Conservation (phyloP, 352 stramenopile species). For the Phytophthora agathidicida region DNA sequence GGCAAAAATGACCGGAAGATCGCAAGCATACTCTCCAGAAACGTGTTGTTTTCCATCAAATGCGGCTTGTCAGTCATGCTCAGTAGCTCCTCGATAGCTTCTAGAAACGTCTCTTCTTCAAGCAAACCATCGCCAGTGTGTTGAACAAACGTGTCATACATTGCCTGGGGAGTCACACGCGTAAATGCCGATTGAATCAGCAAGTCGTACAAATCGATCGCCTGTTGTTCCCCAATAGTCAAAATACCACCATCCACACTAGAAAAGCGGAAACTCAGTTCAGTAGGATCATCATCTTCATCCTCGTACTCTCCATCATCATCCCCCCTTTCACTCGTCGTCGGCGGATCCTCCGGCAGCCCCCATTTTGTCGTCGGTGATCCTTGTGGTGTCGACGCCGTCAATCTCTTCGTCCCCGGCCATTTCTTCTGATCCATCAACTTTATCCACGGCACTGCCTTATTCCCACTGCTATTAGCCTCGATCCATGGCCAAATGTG, state of each 20-base stretch:
- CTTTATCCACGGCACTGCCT: slow-evolving; percentile 72
- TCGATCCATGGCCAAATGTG: slow-evolving; percentile 76
- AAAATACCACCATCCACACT: slow-evolving; percentile 65
- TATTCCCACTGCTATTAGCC: slow-evolving; percentile 36
- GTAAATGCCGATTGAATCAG: slow-evolving; percentile 75
- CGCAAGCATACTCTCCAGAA: slow-evolving; percentile 77
- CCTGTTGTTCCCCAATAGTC: slow-evolving; percentile 64
- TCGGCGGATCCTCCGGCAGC: slow-evolving; percentile 15
- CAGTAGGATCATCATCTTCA: slow-evolving; percentile 17
- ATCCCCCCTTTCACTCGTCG: slow-evolving; percentile 18
- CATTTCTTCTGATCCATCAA: slow-evolving; percentile 74
- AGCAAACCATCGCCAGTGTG: slow-evolving; percentile 83
- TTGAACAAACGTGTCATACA: slow-evolving; percentile 89
- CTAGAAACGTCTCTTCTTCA: slow-evolving; percentile 85
- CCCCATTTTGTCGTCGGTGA: slow-evolving; percentile 35
- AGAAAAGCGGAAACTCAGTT: slow-evolving; percentile 75
- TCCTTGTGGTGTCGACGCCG: slow-evolving; percentile 19
- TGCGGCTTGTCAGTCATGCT: slow-evolving; percentile 77
- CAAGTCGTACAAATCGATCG: slow-evolving; percentile 64
- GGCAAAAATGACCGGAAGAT: slow-evolving; percentile 80
- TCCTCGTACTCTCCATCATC: slow-evolving; percentile 33
- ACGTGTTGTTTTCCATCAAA: slow-evolving; percentile 78
- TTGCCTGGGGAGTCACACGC: slow-evolving; percentile 65
- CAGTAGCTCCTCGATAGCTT: slow-evolving; percentile 79
- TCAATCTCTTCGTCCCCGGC: slow-evolving; percentile 59